Evolutionary conservation across 495 filamentous ascomycete species (phyloP), one percentile per base, ranked within the genome.

Genomic region (Melanomma pulvis-pyrius): DNA sequence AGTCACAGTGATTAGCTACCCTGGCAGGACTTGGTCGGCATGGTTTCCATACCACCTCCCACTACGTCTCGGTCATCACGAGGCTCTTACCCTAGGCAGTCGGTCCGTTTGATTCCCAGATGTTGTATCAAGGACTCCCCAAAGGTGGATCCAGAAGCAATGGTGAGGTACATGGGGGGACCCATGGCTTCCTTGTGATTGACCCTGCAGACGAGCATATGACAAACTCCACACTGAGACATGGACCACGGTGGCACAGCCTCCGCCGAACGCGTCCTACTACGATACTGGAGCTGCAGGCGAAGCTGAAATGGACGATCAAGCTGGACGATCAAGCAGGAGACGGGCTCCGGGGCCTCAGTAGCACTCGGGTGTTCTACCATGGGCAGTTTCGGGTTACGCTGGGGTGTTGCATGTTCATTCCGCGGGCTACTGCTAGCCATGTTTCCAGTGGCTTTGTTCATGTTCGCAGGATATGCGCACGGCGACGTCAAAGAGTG

Each of bases 181-280:
- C 29, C 25, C 15, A 24, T 32, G 17, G 29, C 5, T 36, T 19
- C 24, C 1, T 1, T 24, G 7, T 32, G 25, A 39, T 21, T 39
- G 65, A 39, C 60, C 59, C 65, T 68, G 65, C 65, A 68, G 59
- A 53, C 12, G 44, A 61, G 58, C 64, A 68, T 63, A 54, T 68
- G 65, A 68, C 59, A 58, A 59, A 62, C 32, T 62, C 32, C 65
- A 59, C 26, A 57, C 59, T 68, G 59, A 68, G 59, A 68, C 65
- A 68, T 63, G 26, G 28, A 26, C 59, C 53, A 68, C 47, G 65
- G 49, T 59, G 51, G 60, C 59, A 63, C 65, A 58, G 50, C 51
- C 52, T 30, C 32, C 65, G 50, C 19, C 57, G 52, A 47, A 68
- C 58, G 59, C 58, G 58, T 62, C 52, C 46, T 34, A 44, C 30